A percentile compares a stretch with the other conserved stretches of the same genome.
Conservation (phyloP, 176 grass and related monocot species). For the Eleusine coracana region DNA sequence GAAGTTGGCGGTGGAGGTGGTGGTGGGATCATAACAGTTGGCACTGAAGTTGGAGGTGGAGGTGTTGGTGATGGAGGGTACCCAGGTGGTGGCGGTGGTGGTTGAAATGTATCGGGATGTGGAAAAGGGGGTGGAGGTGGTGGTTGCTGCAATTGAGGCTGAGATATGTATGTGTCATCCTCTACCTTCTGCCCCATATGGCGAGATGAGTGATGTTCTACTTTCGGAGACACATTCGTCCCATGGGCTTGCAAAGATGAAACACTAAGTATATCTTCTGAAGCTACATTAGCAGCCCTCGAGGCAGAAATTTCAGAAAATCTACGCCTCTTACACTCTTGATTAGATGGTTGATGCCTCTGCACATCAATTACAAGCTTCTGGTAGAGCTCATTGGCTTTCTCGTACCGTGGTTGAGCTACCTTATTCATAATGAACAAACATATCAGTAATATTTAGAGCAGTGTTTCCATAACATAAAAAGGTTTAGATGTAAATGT, state of each 20-base stretch:
- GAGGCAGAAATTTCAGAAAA: conserved; percentile 18
- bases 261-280: conserved; percentile 33
- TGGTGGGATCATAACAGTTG: conserved; percentile 34
- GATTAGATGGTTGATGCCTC: conserved; percentile 33
- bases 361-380: conserved; percentile 42
- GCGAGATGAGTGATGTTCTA: conserved; percentile 33
- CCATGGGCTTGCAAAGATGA: conserved; percentile 51
- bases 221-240: conserved; percentile 32
- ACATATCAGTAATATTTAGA: conserved; percentile 31
- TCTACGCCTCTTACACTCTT: conserved; percentile 27
- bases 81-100: conserved; percentile 43
- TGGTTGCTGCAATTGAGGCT: conserved; percentile 25
- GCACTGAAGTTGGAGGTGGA: conserved; percentile 37
- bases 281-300: background rate
- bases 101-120: conserved; percentile 51
- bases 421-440: conserved; percentile 50
- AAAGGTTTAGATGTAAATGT: conserved; percentile 12
- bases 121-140: conserved; percentile 37
- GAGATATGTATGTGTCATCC: conserved; percentile 35
- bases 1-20: conserved; percentile 16
- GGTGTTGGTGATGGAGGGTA: conserved; percentile 36
- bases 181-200: conserved; percentile 53
- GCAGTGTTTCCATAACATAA: background rate
- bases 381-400: conserved; percentile 51
- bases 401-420: conserved; percentile 61